These are phyloP conservation scores for Garcia nutans DNA, from an alignment of 345 rosid species.

Conservation along the genomic window DNA sequence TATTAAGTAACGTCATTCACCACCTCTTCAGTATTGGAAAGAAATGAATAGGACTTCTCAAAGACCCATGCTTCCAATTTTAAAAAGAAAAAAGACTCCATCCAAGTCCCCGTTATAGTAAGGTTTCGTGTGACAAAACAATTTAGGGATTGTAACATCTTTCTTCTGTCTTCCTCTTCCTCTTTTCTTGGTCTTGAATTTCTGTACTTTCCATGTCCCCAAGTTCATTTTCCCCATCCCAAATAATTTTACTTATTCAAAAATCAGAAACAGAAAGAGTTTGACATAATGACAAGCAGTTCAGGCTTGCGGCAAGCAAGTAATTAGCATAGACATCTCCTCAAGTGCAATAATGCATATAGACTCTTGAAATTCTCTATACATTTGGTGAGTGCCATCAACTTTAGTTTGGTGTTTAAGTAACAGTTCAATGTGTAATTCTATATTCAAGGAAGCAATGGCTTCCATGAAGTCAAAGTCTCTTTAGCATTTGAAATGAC, in stretches of 20 bases:
- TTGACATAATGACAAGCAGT: background rate
- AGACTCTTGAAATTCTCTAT: background rate
- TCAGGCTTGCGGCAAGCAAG: background rate
- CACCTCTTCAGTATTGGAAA: background rate
- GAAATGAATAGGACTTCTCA: background rate
- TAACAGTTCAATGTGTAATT: background rate
- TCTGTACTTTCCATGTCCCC: background rate
- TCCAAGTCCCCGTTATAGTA: background rate
- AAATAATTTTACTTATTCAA: background rate
- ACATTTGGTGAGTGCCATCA: background rate
- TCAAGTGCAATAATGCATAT: background rate
- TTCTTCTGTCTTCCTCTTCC: background rate
- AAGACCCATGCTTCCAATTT: background rate
- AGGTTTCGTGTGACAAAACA: background rate
- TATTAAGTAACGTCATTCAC: background rate
- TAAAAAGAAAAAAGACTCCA: background rate
- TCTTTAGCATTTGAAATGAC: background rate
- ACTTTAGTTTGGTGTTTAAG: background rate
- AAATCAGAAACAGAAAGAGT: background rate
- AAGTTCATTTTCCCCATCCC: background rate
- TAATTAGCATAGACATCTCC: background rate
- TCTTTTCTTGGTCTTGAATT: background rate
- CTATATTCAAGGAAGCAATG: background rate
- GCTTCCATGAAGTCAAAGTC: background rate
- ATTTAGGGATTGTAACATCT: background rate